Evolutionary conservation across 129 eudicot genomes (phyloP), one percentile per base, ranked within the genome.

Genomic region (Logfia minima): DNA sequence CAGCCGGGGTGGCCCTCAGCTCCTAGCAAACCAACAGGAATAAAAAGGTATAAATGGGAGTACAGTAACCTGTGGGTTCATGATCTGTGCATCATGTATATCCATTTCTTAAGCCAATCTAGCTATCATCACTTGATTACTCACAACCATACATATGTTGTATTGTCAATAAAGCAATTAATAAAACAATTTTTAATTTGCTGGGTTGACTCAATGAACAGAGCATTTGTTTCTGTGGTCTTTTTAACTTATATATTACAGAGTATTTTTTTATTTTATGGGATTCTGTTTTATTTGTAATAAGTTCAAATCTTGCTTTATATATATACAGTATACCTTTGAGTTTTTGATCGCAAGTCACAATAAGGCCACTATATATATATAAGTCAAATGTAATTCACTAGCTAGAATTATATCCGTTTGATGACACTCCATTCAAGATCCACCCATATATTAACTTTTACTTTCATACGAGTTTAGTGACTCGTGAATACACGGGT

Each of bases 21-120:
- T 31, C 41, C 68, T 31, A 1, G 1, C 4, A 28, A 64, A 64
- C 39, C 39, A 63, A 64, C 6, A 61, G 18, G 32, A 10, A 14
- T 22, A 23, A 28, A 61, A 9, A 61, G 31, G 29, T 61, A 28
- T 13, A 64, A 29, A 28, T 64, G 68, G 41, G 39, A 29, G 41
- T 64, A 64, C 68, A 28, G 22, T 64, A 28, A 16, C 19, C 8
- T 28, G 39, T 4, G 4, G 35, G 19, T 26, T 17, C 13, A 23
- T 61, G 2, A 63, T 9, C 13, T 31, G 14, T 24, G 19, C 39
- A 64, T 64, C 29, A 31, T 64, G 68, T 31, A 64, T 64, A 64
- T 64, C 68, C 8, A 64, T 64, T 64, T 64, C 68, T 64, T 64
- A 14, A 4, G 21, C 68, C 35, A 64, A 64, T 17, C 68, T 64